A percentile compares a stretch with the other conserved stretches of the same genome.
Evolutionary conservation across 805 yeast genomes (phyloP).

Genomic region (Crinitomyces ghanaensis): DNA sequence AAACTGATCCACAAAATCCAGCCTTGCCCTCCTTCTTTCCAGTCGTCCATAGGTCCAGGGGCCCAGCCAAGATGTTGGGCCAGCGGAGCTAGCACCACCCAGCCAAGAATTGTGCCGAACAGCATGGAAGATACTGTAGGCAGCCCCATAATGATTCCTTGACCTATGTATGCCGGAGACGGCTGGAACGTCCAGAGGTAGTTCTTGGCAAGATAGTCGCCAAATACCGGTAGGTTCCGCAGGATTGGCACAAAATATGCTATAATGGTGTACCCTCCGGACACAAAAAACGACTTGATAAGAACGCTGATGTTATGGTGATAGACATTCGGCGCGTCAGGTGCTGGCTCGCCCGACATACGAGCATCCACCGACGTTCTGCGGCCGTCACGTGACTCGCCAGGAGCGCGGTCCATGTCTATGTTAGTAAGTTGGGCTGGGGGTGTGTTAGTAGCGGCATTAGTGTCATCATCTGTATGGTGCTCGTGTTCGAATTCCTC

Average conservation of each 20-base stretch:
- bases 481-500: conserved; percentile 13
- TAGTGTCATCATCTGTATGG: conserved; percentile 11
- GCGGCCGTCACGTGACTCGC: not conserved
- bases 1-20: conserved; percentile 94
- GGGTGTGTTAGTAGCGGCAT: conserved; percentile 7
- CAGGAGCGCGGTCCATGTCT: conserved; percentile 1
- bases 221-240: conserved; percentile 65
- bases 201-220: conserved; percentile 42
- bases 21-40: conserved; percentile 92
- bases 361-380: conserved; percentile 6
- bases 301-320: conserved; percentile 50
- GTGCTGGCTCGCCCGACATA: no score
- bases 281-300: conserved; percentile 46
- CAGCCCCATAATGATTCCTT: conserved; percentile 94
- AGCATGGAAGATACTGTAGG: conserved; percentile 87
- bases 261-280: conserved; percentile 60
- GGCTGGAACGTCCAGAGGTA: conserved; percentile 88
- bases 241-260: conserved; percentile 67
- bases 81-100: conserved; percentile 85
- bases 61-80: conserved; percentile 72
- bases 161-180: conserved; percentile 95
- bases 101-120: conserved; percentile 78
- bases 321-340: no score
- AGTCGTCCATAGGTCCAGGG: conserved; percentile 77
- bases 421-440: conserved; percentile 9